Evolutionary conservation across 1,139 yeast genomes (phyloP).

Genomic region (Yamadazyma diddensiae): DNA sequence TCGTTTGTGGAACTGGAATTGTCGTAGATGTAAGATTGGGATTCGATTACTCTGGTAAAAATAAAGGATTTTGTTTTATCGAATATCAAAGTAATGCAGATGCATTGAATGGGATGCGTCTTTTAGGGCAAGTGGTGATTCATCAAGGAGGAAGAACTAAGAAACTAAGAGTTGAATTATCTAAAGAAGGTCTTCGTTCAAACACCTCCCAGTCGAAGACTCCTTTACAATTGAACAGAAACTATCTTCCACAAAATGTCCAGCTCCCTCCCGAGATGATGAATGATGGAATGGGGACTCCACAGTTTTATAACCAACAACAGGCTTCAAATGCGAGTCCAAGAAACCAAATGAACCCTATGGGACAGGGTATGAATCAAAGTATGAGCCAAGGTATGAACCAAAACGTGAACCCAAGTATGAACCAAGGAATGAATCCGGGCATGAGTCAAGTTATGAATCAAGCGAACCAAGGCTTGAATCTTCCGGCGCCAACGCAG

Average conservation of each 20-base stretch:
- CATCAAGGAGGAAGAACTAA: constrained; percentile 21
- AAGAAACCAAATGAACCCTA: background rate
- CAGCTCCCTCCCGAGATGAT: constrained; percentile 52
- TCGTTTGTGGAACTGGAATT: constrained; percentile 63
- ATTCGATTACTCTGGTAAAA: constrained; percentile 59
- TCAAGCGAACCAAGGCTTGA: constrained; percentile 4
- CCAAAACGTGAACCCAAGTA: background rate
- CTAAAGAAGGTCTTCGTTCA: constrained; percentile 56
- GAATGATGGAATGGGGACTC: constrained; percentile 3
- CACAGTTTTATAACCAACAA: background rate
- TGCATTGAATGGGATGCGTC: constrained; percentile 46
- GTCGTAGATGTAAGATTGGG: constrained; percentile 63
- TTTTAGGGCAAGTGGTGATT: constrained; percentile 44
- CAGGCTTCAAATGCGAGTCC: constrained; percentile 1
- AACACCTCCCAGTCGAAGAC: constrained; percentile 34
- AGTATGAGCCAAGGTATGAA: background rate
- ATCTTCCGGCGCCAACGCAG: constrained; percentile 45
- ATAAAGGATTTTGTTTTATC: constrained; percentile 63
- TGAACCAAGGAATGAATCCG: background rate
- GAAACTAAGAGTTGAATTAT: constrained; percentile 52
- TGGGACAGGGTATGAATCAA: constrained; percentile 1
- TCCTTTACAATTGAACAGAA: constrained; percentile 39
- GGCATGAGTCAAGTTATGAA: background rate
- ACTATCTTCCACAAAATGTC: constrained; percentile 51
- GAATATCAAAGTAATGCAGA: constrained; percentile 53